Evolutionary conservation across 306 rosid genomes (phyloP).

Genomic region (Psophocarpus tetragonolobus): DNA sequence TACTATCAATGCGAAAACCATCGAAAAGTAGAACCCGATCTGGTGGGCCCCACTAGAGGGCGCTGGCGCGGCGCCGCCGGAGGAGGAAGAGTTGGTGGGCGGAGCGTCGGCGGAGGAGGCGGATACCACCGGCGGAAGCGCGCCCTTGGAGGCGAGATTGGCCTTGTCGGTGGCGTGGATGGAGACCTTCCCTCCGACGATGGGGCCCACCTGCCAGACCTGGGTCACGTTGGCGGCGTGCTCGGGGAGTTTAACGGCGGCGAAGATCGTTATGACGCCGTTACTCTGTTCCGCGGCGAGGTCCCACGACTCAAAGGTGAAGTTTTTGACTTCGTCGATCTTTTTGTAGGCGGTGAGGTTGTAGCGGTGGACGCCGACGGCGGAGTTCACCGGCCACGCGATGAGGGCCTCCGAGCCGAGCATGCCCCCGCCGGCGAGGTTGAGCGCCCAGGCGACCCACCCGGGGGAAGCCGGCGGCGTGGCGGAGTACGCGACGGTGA

Average conservation of each 20-base stretch:
- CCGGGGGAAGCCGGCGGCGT: constrained; percentile 38
- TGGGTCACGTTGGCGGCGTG: constrained; percentile 37
- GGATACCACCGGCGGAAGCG: no score
- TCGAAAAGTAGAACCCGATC: constrained; percentile 1
- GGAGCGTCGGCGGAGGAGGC: no score
- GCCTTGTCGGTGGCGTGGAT: not conserved
- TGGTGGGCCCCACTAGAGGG: not conserved
- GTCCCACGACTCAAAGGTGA: constrained; percentile 46
- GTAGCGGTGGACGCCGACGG: constrained; percentile 27
- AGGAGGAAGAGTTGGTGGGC: no score
- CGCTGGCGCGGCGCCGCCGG: no score
- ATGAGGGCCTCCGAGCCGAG: constrained; percentile 56
- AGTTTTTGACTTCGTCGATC: not conserved
- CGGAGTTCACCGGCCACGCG: constrained; percentile 27
- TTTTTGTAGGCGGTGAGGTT: constrained; percentile 27
- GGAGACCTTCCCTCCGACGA: not conserved
- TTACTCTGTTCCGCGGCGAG: constrained; percentile 5
- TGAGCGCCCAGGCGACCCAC: constrained; percentile 80
- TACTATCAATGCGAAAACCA: not conserved
- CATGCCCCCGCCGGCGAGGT: constrained; percentile 61
- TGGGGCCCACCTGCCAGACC: constrained; percentile 79
- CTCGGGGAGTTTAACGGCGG: constrained; percentile 49
- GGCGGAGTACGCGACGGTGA: constrained; percentile 66
- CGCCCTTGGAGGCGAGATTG: constrained; percentile 25
- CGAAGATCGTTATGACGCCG: constrained; percentile 44